These are phyloP conservation scores for Phytopythium oedochilum DNA, from an alignment of 352 stramenopile genomes.

Conservation along the genomic window DNA sequence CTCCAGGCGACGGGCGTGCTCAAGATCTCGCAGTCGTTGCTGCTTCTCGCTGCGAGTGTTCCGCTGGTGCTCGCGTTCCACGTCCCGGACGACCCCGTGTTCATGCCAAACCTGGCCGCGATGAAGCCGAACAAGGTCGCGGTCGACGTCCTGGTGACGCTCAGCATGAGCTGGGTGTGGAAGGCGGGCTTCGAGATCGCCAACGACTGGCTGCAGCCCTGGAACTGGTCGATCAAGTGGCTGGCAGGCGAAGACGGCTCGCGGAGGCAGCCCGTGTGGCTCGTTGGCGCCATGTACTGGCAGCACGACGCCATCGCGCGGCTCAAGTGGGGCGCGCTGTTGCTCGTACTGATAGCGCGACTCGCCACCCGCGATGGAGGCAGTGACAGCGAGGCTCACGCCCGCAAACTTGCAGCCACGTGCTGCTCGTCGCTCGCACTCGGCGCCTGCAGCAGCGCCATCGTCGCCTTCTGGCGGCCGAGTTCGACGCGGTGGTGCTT, in stretches of 20 bases:
- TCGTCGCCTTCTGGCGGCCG: conserved; percentile 3
- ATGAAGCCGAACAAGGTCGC: conserved; percentile 10
- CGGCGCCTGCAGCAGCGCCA: conserved; percentile 12
- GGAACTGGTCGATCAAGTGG: background rate
- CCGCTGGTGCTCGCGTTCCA: conserved; percentile 32
- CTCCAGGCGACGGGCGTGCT: conserved; percentile 39
- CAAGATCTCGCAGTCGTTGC: conserved; percentile 30
- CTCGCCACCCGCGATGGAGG: conserved; percentile 2
- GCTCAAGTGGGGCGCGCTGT: conserved; percentile 3
- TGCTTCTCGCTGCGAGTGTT: conserved; percentile 25
- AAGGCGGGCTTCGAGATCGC: conserved; percentile 41
- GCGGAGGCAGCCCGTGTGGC: conserved; percentile 13
- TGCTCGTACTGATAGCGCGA: background rate
- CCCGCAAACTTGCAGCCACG: conserved; percentile 14
- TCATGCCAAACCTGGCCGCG: conserved; percentile 17
- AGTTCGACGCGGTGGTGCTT: background rate
- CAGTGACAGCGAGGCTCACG: conserved; percentile 5
- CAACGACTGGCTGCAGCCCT: conserved; percentile 25
- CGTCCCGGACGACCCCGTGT: conserved; percentile 17
- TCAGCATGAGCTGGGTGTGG: conserved; percentile 50
- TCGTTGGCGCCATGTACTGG: conserved; percentile 13
- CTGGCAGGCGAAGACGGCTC: background rate
- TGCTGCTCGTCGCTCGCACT: conserved; percentile 14
- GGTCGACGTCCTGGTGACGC: conserved; percentile 30
- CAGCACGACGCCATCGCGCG: conserved; percentile 7